Evolutionary conservation across 140 eudicot species (phyloP).

Genomic region (Bidens hawaiensis): DNA sequence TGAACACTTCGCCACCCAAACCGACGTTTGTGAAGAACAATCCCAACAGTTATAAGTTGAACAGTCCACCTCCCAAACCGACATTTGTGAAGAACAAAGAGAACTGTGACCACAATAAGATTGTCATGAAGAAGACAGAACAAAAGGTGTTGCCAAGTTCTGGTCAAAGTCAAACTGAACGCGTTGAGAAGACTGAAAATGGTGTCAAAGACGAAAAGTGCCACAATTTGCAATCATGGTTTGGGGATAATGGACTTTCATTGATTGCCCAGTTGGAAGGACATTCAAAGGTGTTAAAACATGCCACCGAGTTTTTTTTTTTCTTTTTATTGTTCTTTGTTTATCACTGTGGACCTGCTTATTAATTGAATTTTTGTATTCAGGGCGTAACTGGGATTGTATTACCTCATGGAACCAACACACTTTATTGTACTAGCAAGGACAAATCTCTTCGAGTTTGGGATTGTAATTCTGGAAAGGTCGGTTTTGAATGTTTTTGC

Average conservation of each 20-base stretch:
- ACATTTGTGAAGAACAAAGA: too few species aligned
- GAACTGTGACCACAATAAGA: too few species aligned
- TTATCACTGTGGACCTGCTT: background rate
- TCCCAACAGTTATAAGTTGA: too few species aligned
- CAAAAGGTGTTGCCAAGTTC: too few species aligned
- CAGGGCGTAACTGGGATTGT: constrained; percentile 72
- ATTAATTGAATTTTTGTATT: background rate
- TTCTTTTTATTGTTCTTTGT: too few species aligned
- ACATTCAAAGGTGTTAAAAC: constrained; percentile 45
- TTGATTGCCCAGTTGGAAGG: constrained; percentile 54
- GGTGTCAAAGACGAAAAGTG: constrained; percentile 13
- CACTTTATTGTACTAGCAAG: constrained; percentile 51
- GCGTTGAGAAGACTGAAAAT: background rate
- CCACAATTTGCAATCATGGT: constrained; percentile 50
- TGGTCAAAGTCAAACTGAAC: too few species aligned
- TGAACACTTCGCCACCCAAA: too few species aligned
- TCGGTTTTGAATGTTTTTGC: constrained; percentile 14
- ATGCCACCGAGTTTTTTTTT: background rate
- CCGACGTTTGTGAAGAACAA: too few species aligned
- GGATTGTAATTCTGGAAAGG: constrained; percentile 75
- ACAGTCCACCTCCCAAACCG: too few species aligned
- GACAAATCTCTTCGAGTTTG: too few species aligned
- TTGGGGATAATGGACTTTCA: constrained; percentile 49
- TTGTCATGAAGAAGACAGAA: too few species aligned
- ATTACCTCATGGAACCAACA: constrained; percentile 46